Percentiles rank a stretch among this genome's conserved stretches.
Conservation (phyloP, 2,329 filamentous ascomycete genomes). For the Xylogone sp. region DNA sequence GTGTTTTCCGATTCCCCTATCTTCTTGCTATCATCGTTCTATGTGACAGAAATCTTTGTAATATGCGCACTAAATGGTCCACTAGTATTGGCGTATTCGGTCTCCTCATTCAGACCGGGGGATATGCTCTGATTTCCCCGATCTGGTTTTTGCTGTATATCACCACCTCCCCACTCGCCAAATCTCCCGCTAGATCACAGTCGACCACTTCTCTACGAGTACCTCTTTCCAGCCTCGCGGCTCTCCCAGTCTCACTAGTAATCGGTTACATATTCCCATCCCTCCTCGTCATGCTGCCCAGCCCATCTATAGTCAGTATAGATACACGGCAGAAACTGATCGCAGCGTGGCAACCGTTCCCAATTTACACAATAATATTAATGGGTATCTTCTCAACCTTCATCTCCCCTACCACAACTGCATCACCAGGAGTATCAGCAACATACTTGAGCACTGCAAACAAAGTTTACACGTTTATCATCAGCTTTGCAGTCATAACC, state of each 20-base stretch:
- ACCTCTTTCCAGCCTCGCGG: conserved; percentile 19
- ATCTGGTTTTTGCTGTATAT: conserved; percentile 40
- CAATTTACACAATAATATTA: conserved; percentile 39
- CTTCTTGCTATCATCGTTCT: background rate
- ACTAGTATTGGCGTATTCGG: conserved; percentile 34
- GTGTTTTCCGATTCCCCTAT: background rate
- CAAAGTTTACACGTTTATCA: conserved; percentile 29
- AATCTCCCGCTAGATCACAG: conserved; percentile 28
- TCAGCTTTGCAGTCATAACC: conserved; percentile 33
- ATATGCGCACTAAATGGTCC: conserved; percentile 8
- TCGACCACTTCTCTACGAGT: conserved; percentile 23
- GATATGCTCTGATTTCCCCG: conserved; percentile 40
- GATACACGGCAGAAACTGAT: conserved; percentile 43
- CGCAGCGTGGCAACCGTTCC: conserved; percentile 47
- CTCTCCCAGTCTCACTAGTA: conserved; percentile 37
- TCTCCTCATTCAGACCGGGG: conserved; percentile 36
- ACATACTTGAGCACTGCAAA: conserved; percentile 18
- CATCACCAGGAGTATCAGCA: background rate
- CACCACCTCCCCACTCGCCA: conserved; percentile 34
- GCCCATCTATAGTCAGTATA: conserved; percentile 32
- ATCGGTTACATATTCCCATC: conserved; percentile 42
- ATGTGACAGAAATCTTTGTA: no score
- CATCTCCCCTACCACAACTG: conserved; percentile 14
- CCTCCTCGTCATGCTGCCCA: conserved; percentile 37
- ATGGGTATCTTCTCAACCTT: conserved; percentile 24